Conservation (phyloP, 1,284 basidiomycete genomes). For the Flammula alnicola region DNA sequence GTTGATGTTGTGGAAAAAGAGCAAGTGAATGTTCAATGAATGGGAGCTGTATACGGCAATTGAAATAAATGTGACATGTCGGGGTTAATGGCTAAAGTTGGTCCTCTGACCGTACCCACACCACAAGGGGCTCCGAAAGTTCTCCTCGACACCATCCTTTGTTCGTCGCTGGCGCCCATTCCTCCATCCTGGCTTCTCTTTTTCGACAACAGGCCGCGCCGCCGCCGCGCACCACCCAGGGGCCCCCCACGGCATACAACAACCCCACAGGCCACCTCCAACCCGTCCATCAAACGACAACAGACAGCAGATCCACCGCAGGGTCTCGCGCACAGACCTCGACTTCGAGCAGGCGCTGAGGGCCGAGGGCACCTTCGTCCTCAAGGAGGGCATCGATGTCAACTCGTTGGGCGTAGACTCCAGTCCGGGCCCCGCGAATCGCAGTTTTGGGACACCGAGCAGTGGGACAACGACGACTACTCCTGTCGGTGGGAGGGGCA, state of each 20-base stretch:
- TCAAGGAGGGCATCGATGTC: slow-evolving; percentile 73
- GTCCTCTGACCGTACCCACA: slow-evolving; percentile 13
- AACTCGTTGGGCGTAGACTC: slow-evolving; percentile 60
- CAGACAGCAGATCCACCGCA: slow-evolving; percentile 42
- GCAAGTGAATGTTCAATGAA: no score
- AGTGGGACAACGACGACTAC: slow-evolving; percentile 31
- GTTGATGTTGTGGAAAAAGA: not conserved
- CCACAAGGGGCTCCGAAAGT: no score
- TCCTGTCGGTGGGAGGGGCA: slow-evolving; percentile 22
- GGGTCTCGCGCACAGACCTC: slow-evolving; percentile 71
- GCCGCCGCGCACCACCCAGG: slow-evolving; percentile 45
- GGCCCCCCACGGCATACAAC: slow-evolving; percentile 51
- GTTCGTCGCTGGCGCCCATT: not conserved
- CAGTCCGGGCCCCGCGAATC: slow-evolving; percentile 27
- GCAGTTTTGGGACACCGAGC: slow-evolving; percentile 39
- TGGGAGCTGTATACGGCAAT: no score
- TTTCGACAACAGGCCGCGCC: slow-evolving; percentile 51
- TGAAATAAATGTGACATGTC: slow-evolving; percentile 6
- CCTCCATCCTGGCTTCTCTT: slow-evolving; percentile 45
- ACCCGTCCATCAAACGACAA: slow-evolving; percentile 58
- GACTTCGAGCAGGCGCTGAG: slow-evolving; percentile 79
- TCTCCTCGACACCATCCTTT: no score
- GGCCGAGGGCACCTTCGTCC: slow-evolving; percentile 63
- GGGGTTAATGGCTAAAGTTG: no score
- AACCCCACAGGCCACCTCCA: slow-evolving; percentile 39